Evolutionary conservation across 2,329 filamentous ascomycete genomes (phyloP), one percentile per base, ranked within the genome.

Genomic region (Alternaria sp.): DNA sequence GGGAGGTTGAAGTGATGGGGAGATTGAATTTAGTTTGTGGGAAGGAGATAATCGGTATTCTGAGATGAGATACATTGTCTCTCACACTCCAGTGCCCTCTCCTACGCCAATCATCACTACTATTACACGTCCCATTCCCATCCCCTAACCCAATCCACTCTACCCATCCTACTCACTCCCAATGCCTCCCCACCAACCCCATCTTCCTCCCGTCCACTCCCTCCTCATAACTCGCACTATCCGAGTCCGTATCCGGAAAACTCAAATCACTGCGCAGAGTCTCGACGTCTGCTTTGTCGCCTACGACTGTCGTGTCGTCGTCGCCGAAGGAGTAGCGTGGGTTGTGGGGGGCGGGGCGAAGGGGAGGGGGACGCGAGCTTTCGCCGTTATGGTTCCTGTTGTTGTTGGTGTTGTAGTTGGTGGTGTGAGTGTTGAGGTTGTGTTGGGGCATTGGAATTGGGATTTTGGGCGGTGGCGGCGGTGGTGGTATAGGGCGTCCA

Each of bases 1-100:
- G 76, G 73, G n/a, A 66, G 76, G 30, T 60, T 79, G 44, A 78
- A 62, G 33, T 78, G 43, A 58, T 37, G 33, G n/a, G n/a, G 4
- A 9, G 33, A n/a, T 5, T n/a, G 4, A 3, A 37, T n/a, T 5
- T 3, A 0, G 0, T 25, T 18, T 25, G 20, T 5, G 2, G 8
- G 9, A 10, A 5, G 11, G 2, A 12, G 6, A 14, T 23, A 6
- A 49, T 26, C 7, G 21, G 7, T n/a, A 18, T 41, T 41, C 15
- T 6, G 3, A 18, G 33, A 41, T 18, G 1, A 18, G 15, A 2
- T n/a, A 41, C 15, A 41, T 10, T n/a, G 9, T 10, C 15, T 41
- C 2, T n/a, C 33, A 5, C 33, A 10, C 5, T 18, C 33, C 33
- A 9, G 7, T n/a, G 23, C 20, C 9, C 2, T 11, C 8, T 18